Percentiles rank a stretch among this genome's conserved stretches.
These are phyloP conservation scores for Tricholoma matsutake DNA, from an alignment of 768 basidiomycete genomes.

Conservation along the genomic window DNA sequence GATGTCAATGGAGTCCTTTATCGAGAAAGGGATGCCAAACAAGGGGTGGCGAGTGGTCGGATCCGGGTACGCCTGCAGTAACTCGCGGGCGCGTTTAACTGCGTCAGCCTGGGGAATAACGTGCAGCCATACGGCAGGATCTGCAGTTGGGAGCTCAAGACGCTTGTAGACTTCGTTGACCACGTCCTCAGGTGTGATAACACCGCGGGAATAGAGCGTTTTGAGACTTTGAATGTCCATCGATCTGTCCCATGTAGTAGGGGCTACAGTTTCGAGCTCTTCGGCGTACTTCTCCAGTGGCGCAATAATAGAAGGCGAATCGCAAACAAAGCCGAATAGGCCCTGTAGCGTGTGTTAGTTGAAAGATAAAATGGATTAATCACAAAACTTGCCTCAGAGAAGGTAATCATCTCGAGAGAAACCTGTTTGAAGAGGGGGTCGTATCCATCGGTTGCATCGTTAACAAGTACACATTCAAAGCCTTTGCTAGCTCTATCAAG, in stretches of 20 bases:
- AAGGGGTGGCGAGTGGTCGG: neutral
- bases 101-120: neutral
- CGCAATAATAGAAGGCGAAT: neutral
- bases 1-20: constrained; percentile 1
- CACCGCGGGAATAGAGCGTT: neutral
- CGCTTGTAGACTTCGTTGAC: neutral
- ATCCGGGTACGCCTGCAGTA: neutral
- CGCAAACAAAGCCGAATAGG: neutral
- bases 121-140: neutral
- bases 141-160: neutral
- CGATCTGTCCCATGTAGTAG: neutral
- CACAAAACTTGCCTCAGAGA: neutral
- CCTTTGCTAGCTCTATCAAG: neutral
- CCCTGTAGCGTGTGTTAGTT: neutral
- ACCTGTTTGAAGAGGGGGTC: neutral
- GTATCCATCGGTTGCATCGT: neutral
- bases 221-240: neutral
- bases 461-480: neutral
- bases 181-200: neutral
- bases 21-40: neutral
- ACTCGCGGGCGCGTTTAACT: neutral
- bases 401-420: constrained; percentile 1
- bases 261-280: neutral
- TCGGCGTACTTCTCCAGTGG: neutral
- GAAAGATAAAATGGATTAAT: neutral